Conservation (phyloP, 352 stramenopile genomes). For the Phytophthora pluvialis region DNA sequence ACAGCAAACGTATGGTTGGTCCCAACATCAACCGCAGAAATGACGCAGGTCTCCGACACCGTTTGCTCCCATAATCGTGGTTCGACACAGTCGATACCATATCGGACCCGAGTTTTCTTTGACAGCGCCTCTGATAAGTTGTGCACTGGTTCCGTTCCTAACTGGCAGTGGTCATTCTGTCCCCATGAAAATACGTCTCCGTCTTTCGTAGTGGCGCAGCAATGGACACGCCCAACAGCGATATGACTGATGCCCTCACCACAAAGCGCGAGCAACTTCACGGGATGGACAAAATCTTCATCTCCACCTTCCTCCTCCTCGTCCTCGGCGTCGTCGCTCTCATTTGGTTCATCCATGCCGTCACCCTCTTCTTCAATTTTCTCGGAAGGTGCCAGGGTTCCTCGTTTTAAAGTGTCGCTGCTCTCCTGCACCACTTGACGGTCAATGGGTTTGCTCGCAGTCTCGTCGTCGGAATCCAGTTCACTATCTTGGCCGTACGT, state of each 20-base stretch:
- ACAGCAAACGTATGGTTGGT: constrained; percentile 80
- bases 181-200: constrained; percentile 88
- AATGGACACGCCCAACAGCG: constrained; percentile 79
- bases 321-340: constrained; percentile 24
- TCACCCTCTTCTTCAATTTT: constrained; percentile 26
- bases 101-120: constrained; percentile 64
- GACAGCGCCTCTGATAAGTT: constrained; percentile 56
- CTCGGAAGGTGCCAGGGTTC: constrained; percentile 8
- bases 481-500: constrained; percentile 59
- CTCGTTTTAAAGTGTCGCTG: constrained; percentile 8
- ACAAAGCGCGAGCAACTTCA: constrained; percentile 69
- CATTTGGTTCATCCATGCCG: constrained; percentile 11
- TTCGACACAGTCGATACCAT: constrained; percentile 65
- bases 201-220: constrained; percentile 76
- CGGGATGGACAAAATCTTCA: constrained; percentile 73
- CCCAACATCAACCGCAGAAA: constrained; percentile 62
- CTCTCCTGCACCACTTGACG: neutral
- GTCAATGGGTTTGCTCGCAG: constrained; percentile 2
- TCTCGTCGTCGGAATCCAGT: constrained; percentile 56
- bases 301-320: constrained; percentile 45
- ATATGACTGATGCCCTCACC: constrained; percentile 76
- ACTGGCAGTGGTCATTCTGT: constrained; percentile 84
- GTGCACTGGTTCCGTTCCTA: constrained; percentile 71
- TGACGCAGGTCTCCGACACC: constrained; percentile 59
- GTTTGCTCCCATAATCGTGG: constrained; percentile 75